These are phyloP conservation scores for Erythrobasidium yunnanense DNA, from an alignment of 768 basidiomycete genomes.

Conservation along the genomic window DNA sequence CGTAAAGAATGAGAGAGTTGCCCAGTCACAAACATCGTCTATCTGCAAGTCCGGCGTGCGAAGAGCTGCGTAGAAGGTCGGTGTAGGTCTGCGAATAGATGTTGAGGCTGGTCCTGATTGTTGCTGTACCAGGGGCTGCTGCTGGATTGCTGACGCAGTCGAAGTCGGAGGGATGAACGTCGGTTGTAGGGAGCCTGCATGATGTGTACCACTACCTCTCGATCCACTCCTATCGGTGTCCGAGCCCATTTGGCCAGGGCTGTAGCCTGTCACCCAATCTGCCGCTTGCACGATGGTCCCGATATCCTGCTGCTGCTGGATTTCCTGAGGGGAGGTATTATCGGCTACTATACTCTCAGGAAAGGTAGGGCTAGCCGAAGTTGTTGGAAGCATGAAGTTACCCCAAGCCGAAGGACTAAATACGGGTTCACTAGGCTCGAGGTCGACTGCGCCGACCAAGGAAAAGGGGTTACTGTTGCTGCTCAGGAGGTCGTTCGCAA, in stretches of 20 bases:
- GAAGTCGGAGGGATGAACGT: too few species aligned
- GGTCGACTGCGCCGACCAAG: too few species aligned
- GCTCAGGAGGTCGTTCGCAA: too few species aligned
- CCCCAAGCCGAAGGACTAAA: too few species aligned
- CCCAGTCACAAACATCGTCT: conserved; percentile 16
- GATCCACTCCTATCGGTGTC: not conserved
- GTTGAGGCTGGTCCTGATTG: conserved; percentile 45
- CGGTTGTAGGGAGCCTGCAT: too few species aligned
- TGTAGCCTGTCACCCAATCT: not conserved
- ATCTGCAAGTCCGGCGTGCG: conserved; percentile 2
- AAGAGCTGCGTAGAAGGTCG: conserved; percentile 1
- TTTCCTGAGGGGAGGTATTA: not conserved
- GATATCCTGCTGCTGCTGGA: not conserved
- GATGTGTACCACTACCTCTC: not conserved
- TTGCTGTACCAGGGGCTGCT: too few species aligned
- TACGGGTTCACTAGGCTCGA: too few species aligned
- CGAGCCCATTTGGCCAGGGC: not conserved
- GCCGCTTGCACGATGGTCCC: not conserved
- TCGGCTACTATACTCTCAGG: too few species aligned
- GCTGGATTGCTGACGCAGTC: too few species aligned
- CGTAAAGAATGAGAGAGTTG: not conserved
- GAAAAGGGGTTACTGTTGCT: too few species aligned
- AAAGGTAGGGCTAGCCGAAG: too few species aligned
- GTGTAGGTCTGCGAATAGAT: not conserved
- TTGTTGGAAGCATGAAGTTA: too few species aligned